Percentiles rank a stretch among this genome's conserved stretches.
Evolutionary conservation across 2,329 filamentous ascomycete species (phyloP).

Genomic region (Xylariales sp.): DNA sequence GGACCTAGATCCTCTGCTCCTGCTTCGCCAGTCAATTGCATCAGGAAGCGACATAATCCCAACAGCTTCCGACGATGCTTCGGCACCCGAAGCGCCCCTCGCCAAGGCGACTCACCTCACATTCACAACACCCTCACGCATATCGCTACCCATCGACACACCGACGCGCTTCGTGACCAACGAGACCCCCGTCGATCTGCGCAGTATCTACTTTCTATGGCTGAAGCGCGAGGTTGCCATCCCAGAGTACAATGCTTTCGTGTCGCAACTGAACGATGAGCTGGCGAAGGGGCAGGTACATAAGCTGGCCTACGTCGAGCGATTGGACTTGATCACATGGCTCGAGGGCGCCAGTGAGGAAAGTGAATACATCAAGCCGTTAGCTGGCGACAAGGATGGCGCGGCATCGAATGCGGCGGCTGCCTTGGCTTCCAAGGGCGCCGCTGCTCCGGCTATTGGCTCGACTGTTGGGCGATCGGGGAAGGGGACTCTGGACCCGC

Average conservation of each 20-base stretch:
- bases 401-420: conserved; percentile 36
- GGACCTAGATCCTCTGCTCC: conserved; percentile 72
- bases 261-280: conserved; percentile 75
- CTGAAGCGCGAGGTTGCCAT: conserved; percentile 86
- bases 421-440: conserved; percentile 33
- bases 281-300: conserved; percentile 67
- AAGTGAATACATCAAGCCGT: conserved; percentile 85
- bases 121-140: conserved; percentile 59
- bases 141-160: conserved; percentile 63
- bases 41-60: conserved; percentile 66
- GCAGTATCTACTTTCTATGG: conserved; percentile 96
- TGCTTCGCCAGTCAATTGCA: conserved; percentile 79
- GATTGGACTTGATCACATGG: conserved; percentile 88
- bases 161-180: conserved; percentile 85
- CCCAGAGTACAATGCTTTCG: conserved; percentile 84
- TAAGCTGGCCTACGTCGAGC: conserved; percentile 87
- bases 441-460: conserved; percentile 34
- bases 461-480: conserved; percentile 48
- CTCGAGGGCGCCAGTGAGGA: conserved; percentile 85
- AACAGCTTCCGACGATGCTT: conserved; percentile 63
- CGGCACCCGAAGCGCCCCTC: conserved; percentile 58
- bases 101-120: conserved; percentile 74
- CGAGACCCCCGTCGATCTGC: conserved; percentile 72
- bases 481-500: conserved; percentile 69
- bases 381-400: conserved; percentile 61